Base-by-base conservation (phyloP, 805 yeast genomes). In the Myxozyma kluyveri region DNA sequence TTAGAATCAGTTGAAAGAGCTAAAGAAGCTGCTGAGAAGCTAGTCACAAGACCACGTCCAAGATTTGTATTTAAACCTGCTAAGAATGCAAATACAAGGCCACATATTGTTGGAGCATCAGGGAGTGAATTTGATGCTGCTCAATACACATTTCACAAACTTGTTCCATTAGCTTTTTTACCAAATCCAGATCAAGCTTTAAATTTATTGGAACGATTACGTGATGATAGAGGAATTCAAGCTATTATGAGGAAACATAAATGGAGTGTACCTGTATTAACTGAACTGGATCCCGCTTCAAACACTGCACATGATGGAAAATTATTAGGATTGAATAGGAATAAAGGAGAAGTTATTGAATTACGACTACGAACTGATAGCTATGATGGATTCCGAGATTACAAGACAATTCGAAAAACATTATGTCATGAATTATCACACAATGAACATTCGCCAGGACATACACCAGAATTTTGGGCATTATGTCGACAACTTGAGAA, bases 351-450 rank as follows among this genome's bases (percentile, higher is more conserved):
- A 52, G 63, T 57, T 33, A 71, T 71, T 27, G 65, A 65, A 48
- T 62, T 71, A 29, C 65, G 75, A 5, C 57, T 71, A 17, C 59
- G 75, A 21, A 71, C 73, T 10, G 74, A 71, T 52, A 63, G 58
- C 48, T 69, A 70, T 50, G 65, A 64, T 26, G 75, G 74, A 5
- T 71, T 63, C 51, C 56, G 72, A 39, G 54, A 61, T 47, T 71
- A 70, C 52, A 62, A 58, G 41, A 66, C 66, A 38, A 60, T 71
- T 21, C 49, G 66, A 36, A 64, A 61, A 44, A 70, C 68, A 7
- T 60, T 71, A 26, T 68, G 73, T 50, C 75, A 71, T 48, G 75
- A 71, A 48, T 62, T 71, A 21, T 64, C 75, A 12, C 75, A 71
- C 49, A 71, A 71, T 49, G 67, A 62, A 6, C 61, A 66, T 43